Evolutionary conservation across 768 basidiomycete genomes (phyloP).

Genomic region (Rhodotorula diobovata): DNA sequence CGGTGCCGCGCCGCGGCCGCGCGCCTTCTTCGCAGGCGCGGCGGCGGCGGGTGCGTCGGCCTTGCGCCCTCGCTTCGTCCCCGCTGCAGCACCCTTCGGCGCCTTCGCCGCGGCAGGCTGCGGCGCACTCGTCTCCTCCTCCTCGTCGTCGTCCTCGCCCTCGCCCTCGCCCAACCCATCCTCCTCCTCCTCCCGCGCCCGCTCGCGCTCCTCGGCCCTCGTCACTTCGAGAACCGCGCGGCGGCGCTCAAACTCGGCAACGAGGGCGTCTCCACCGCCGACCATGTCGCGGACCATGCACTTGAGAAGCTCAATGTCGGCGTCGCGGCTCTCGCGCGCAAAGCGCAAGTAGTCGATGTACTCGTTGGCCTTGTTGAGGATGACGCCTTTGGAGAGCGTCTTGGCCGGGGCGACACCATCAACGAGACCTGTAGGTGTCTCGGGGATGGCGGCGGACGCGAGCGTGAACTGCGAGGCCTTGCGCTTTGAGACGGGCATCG

Average conservation of each 20-base stretch:
- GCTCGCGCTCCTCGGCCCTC: conserved; percentile 70
- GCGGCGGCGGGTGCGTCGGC: not conserved
- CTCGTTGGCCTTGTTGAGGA: conserved; percentile 82
- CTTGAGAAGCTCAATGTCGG: conserved; percentile 77
- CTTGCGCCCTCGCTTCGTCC: conserved; percentile 24
- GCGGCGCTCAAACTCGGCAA: conserved; percentile 69
- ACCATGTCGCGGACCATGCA: conserved; percentile 66
- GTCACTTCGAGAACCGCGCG: conserved; percentile 48
- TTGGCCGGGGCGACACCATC: conserved; percentile 89
- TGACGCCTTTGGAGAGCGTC: conserved; percentile 85
- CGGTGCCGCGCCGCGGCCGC: not conserved
- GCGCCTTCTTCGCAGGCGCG: conserved; percentile 2
- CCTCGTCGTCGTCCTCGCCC: conserved; percentile 55
- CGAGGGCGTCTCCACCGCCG: conserved; percentile 64
- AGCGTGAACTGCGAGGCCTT: conserved; percentile 42
- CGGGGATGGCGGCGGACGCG: conserved; percentile 31
- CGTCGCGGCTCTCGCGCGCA: conserved; percentile 42
- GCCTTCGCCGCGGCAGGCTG: not conserved
- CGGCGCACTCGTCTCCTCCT: conserved; percentile 54
- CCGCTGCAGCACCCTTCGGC: conserved; percentile 27
- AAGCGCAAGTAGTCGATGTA: conserved; percentile 61
- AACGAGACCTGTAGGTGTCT: conserved; percentile 58
- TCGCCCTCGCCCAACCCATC: conserved; percentile 15
- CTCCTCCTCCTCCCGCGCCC: conserved; percentile 58
- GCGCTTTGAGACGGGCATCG: conserved; percentile 37